Conservation (phyloP, 2,329 filamentous ascomycete genomes). For the Epichloe hybrida region DNA sequence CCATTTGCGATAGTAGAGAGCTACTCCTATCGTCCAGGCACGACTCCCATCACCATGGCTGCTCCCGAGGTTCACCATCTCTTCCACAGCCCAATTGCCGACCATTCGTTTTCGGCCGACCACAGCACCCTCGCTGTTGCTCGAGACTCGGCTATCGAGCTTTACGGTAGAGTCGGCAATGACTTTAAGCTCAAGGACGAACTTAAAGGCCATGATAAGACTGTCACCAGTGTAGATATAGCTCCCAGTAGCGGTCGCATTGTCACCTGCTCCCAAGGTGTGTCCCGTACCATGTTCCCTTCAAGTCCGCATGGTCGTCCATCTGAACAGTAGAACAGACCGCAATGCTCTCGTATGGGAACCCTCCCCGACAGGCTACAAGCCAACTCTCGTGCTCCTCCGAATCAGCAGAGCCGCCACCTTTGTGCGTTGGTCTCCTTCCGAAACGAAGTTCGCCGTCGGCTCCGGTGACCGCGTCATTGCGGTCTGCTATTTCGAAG, state of each 20-base stretch:
- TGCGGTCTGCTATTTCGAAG: constrained; percentile 95
- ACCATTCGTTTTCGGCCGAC: constrained; percentile 96
- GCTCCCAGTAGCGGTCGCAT: constrained; percentile 83
- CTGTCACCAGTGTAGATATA: constrained; percentile 90
- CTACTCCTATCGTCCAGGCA: constrained; percentile 36
- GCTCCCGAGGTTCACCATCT: constrained; percentile 87
- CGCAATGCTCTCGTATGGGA: constrained; percentile 98
- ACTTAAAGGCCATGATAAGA: constrained; percentile 93
- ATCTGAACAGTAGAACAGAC: constrained; percentile 37
- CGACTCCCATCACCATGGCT: constrained; percentile 46
- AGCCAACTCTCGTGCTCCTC: constrained; percentile 90
- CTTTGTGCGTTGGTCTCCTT: constrained; percentile 93
- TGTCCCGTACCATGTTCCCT: neutral
- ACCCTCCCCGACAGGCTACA: constrained; percentile 81
- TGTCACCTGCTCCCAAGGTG: constrained; percentile 93
- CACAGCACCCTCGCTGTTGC: constrained; percentile 79
- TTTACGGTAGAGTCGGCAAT: constrained; percentile 62
- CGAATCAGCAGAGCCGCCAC: constrained; percentile 95
- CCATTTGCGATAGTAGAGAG: constrained; percentile 81
- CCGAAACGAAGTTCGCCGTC: constrained; percentile 93
- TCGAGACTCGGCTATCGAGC: constrained; percentile 77
- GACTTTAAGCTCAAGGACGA: constrained; percentile 80
- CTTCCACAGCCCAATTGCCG: constrained; percentile 90
- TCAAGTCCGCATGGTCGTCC: too few relatives aligned
- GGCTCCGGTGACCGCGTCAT: constrained; percentile 92